These are phyloP conservation scores for Papiliotrema flavescens DNA, from an alignment of 1,284 basidiomycete genomes.

Conservation along the genomic window DNA sequence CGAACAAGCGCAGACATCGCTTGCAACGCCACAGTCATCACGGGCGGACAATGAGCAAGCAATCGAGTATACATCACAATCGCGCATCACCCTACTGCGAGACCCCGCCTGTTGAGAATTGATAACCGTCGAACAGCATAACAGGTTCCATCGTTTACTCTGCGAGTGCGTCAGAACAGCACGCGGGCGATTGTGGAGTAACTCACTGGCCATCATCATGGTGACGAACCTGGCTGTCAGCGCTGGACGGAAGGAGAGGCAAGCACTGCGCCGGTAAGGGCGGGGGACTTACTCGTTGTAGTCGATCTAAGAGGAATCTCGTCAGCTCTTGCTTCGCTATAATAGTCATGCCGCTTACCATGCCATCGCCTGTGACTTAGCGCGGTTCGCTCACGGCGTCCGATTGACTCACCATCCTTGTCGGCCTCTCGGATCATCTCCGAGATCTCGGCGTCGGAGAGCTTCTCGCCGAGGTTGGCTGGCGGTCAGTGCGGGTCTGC, in stretches of 20 bases:
- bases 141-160: not conserved
- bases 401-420: constrained; percentile 69
- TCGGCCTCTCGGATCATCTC: constrained; percentile 99
- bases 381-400: not conserved
- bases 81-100: not conserved
- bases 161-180: not conserved
- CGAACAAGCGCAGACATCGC: no score
- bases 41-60: no score
- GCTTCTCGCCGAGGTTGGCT: constrained; percentile 73
- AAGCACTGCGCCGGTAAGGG: no score
- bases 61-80: not conserved
- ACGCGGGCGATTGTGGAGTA: not conserved
- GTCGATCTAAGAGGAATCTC: constrained; percentile 31
- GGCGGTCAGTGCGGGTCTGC: not conserved
- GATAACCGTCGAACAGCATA: not conserved
- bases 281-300: constrained; percentile 46
- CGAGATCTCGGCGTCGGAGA: constrained; percentile 88
- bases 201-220: constrained; percentile 51
- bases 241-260: not conserved
- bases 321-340: not conserved
- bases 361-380: constrained; percentile 33
- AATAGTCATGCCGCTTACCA: constrained; percentile 11
- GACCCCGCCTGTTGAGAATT: no score
- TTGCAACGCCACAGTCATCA: no score
- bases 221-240: constrained; percentile 48